phyloP scores from a whole-genome alignment of 371 early-diverging fungal species.

The Mortierella sp. region DNA sequence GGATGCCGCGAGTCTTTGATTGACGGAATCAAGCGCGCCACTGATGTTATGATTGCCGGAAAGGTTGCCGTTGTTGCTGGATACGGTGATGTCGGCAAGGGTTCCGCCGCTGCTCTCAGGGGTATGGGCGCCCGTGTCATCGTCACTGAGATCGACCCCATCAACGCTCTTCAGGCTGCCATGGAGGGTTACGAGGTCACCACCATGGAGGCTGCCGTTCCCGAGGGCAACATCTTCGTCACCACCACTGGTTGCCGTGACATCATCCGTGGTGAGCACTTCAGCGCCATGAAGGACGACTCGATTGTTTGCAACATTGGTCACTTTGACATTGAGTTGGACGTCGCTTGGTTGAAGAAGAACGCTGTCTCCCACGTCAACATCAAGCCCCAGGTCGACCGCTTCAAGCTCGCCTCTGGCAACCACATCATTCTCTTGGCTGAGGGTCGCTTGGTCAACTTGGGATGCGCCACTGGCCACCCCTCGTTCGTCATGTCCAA shows the following conservation, averaged over 20 bases:
- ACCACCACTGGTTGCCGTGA: conserved; percentile 99
- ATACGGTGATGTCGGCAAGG: conserved; percentile 99
- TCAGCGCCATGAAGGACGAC: conserved; percentile 96
- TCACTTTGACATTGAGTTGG: conserved; percentile 99
- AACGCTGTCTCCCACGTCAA: conserved; percentile 89
- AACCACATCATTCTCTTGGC: conserved; percentile 96
- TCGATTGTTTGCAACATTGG: conserved; percentile 99
- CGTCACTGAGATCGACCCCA: conserved; percentile 98
- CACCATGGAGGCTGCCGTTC: conserved; percentile 96
- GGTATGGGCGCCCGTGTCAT: conserved; percentile 99
- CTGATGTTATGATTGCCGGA: conserved; percentile 99
- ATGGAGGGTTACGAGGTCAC: conserved; percentile 98
- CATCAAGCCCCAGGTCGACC: conserved; percentile 99
- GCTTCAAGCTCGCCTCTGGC: conserved; percentile 93
- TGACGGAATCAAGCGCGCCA: conserved; percentile 99
- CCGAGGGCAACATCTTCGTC: conserved; percentile 96
- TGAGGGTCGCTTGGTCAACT: conserved; percentile 99
- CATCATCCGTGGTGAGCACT: conserved; percentile 94
- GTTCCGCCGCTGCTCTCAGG: conserved; percentile 97
- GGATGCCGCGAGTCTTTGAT: conserved; percentile 99
- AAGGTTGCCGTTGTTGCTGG: conserved; percentile 98
- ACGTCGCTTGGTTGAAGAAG: conserved; percentile 98
- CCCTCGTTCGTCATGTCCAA: conserved; percentile 99
- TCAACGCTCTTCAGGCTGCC: conserved; percentile 99
- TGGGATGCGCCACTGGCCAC: conserved; percentile 99